Evolutionary conservation across 2,329 filamentous ascomycete genomes (phyloP).

Genomic region (Alternaria gaisen): DNA sequence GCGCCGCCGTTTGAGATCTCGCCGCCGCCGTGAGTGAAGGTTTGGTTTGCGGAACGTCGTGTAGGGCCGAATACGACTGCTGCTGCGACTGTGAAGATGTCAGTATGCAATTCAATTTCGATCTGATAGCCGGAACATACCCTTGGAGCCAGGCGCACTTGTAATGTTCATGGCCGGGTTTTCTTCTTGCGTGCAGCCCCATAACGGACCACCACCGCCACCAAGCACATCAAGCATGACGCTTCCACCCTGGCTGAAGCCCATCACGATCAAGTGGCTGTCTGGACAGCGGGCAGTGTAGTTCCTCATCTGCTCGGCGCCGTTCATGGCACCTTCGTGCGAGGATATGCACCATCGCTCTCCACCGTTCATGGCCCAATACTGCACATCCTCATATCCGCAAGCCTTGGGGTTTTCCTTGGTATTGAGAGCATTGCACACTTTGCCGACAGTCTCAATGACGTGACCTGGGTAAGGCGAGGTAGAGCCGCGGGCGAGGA

Average conservation of each 20-base stretch:
- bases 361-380: slow-evolving; percentile 36
- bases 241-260: slow-evolving; percentile 40
- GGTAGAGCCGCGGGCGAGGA: slow-evolving; percentile 37
- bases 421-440: slow-evolving; percentile 37
- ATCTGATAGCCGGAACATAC: slow-evolving; percentile 11
- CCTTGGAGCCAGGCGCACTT: slow-evolving; percentile 32
- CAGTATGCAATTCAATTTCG: neutral
- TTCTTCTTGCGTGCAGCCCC: slow-evolving; percentile 34
- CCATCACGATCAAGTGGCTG: slow-evolving; percentile 39
- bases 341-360: slow-evolving; percentile 38
- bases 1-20: slow-evolving; percentile 32
- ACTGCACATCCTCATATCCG: slow-evolving; percentile 40
- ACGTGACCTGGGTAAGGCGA: slow-evolving; percentile 41
- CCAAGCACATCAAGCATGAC: slow-evolving; percentile 37
- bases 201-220: slow-evolving; percentile 37
- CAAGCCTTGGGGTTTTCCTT: slow-evolving; percentile 33
- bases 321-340: slow-evolving; percentile 37
- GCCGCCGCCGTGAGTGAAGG: slow-evolving; percentile 34
- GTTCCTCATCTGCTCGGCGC: slow-evolving; percentile 38
- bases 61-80: slow-evolving; percentile 36
- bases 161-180: slow-evolving; percentile 33
- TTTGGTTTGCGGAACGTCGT: slow-evolving; percentile 35
- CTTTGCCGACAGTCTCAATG: slow-evolving; percentile 37
- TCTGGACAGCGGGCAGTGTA: slow-evolving; percentile 39
- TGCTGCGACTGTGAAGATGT: slow-evolving; percentile 31